Conservation (phyloP, 1,284 basidiomycete species). For the Termitomyces sp. region DNA sequence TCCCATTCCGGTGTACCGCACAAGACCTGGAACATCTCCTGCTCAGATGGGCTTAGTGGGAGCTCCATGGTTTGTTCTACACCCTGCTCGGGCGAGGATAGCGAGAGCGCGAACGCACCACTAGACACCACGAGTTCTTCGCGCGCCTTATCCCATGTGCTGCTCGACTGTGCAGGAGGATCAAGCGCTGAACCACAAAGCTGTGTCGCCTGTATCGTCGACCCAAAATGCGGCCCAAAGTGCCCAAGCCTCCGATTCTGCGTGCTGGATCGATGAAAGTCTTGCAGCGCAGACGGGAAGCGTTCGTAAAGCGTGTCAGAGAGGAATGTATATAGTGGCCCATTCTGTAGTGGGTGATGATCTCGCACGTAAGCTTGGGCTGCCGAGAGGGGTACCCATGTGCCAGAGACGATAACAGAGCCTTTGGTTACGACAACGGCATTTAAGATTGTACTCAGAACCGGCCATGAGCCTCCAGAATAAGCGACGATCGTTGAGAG, state of each 20-base stretch:
- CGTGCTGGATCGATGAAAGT: slow-evolving; percentile 43
- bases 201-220: slow-evolving; percentile 39
- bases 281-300: slow-evolving; percentile 53
- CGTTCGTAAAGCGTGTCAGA: slow-evolving; percentile 52
- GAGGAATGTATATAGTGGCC: slow-evolving; percentile 47
- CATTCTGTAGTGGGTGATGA: slow-evolving; percentile 29
- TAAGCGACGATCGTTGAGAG: slow-evolving; percentile 50
- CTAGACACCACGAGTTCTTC: background rate
- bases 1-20: slow-evolving; percentile 59
- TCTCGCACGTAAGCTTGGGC: slow-evolving; percentile 47
- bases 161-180: background rate
- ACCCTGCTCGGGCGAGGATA: slow-evolving; percentile 4
- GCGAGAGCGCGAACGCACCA: slow-evolving; percentile 13
- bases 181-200: slow-evolving; percentile 22
- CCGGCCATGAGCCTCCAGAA: slow-evolving; percentile 32
- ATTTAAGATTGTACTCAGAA: slow-evolving; percentile 33
- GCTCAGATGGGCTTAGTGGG: slow-evolving; percentile 63
- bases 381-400: slow-evolving; percentile 59
- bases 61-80: slow-evolving; percentile 25
- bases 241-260: slow-evolving; percentile 41
- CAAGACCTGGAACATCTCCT: slow-evolving; percentile 61
- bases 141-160: slow-evolving; percentile 1
- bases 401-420: slow-evolving; percentile 47
- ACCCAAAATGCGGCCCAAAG: slow-evolving; percentile 53
- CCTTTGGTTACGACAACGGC: slow-evolving; percentile 43